Evolutionary conservation across 2,329 filamentous ascomycete genomes (phyloP).

Genomic region (Aspergillus floridensis): DNA sequence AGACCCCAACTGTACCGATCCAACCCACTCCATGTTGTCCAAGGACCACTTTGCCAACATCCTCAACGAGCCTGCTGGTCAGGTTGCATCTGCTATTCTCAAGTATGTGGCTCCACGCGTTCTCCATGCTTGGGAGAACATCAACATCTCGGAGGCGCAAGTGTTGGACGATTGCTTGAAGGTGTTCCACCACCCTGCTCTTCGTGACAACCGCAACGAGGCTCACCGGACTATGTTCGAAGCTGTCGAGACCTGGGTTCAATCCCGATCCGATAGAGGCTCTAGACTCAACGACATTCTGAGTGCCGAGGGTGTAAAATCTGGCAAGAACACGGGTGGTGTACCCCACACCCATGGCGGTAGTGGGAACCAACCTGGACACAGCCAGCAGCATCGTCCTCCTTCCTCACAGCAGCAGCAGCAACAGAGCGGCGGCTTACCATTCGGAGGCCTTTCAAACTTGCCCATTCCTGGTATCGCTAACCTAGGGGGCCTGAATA

Average conservation of each 20-base stretch:
- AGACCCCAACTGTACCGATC: constrained; percentile 70
- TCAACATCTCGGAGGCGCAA: constrained; percentile 75
- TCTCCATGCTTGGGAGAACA: constrained; percentile 90
- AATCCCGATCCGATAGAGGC: constrained; percentile 64
- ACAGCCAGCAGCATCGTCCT: constrained; percentile 21
- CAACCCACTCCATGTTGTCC: constrained; percentile 77
- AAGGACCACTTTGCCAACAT: constrained; percentile 83
- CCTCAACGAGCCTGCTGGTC: constrained; percentile 72
- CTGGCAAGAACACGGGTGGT: constrained; percentile 64
- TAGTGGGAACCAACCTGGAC: constrained; percentile 14
- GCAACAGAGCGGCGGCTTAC: constrained; percentile 26
- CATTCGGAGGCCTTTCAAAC: constrained; percentile 32
- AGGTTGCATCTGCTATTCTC: constrained; percentile 70
- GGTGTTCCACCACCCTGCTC: constrained; percentile 86
- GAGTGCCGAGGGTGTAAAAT: constrained; percentile 76
- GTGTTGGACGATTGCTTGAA: constrained; percentile 76
- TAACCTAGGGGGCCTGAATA: constrained; percentile 35
- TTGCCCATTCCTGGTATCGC: constrained; percentile 40
- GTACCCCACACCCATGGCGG: constrained; percentile 34
- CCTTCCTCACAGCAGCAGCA: constrained; percentile 17
- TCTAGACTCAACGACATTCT: constrained; percentile 71
- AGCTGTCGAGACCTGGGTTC: constrained; percentile 77
- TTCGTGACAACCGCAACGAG: constrained; percentile 71
- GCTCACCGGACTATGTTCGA: constrained; percentile 87
- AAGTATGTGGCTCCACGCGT: constrained; percentile 85